Base-by-base conservation (phyloP, 257 asterid species). In the Handroanthus guayacan region DNA sequence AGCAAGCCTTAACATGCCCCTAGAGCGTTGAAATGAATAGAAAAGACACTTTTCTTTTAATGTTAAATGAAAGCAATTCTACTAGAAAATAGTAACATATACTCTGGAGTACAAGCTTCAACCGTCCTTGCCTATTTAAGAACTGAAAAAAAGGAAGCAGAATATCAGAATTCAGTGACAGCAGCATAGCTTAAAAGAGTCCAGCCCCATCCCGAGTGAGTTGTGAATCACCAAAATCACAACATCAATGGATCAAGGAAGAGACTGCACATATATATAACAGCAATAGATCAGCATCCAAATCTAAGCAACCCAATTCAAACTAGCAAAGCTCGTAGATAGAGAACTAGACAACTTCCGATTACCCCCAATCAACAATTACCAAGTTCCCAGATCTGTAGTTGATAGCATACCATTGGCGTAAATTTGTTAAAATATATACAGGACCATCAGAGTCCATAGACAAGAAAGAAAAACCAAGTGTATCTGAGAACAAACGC, bases 391-490 rank as follows among this genome's bases (percentile, higher is more conserved):
- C 72, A 61, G 77, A 82, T 81, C 83, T 79, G 82, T 71, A 79
- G 85, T 72, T 63, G 80, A 84, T 67, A 81, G 71, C 83, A 79
- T 72, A 74, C 34, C 81, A 82, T 57, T 81, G 80, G 81, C 85
- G 69, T 69, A 78, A 77, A 82, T 36, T 17, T 62, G 60, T 31
- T 38, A 56, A 69, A 37, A 48, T 5, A 74, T 75, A 88, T 81
- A 83, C 88, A 81, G 11, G 58, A 55, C 74, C 62, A 72, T 81
- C 63, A 77, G 75, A 65, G 64, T 82, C 75, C 72, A 73, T 67
- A 79, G 67, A 75, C 67, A 25, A 25, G 17, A 83, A 55, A 44
- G 38, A 17, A 65, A 78, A 71, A 50, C 16, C 69, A 44, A 67
- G n/a, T 62, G 44, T 50, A 20, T 50, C 74, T 63, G 66, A 74